Evolutionary conservation across 1,139 yeast species (phyloP), one percentile per base, ranked within the genome.

Genomic region (Kodamaea sp.): DNA sequence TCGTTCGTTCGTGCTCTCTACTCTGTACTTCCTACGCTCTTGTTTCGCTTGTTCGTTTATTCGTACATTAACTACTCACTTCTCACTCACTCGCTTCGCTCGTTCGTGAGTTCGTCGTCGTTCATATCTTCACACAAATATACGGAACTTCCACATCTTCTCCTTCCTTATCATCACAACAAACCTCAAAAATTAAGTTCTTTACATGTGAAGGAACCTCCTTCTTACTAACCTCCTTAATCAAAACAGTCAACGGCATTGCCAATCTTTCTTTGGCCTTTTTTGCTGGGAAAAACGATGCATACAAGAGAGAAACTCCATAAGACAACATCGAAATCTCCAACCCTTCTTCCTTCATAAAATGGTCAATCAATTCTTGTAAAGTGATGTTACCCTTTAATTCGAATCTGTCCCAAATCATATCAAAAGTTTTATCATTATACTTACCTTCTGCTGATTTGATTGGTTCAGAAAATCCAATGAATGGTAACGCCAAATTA

Each of bases 61-160:
- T n/a, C n/a, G n/a, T n/a, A n/a, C n/a, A n/a, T n/a, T n/a, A n/a
- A n/a, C n/a, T n/a, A n/a, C n/a, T n/a, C n/a, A n/a, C n/a, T n/a
- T n/a, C n/a, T n/a, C n/a, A n/a, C n/a, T n/a, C n/a, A n/a, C n/a
- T n/a, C n/a, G n/a, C n/a, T n/a, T n/a, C n/a, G n/a, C n/a, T n/a
- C n/a, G n/a, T n/a, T n/a, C n/a, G n/a, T n/a, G n/a, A n/a, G n/a
- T n/a, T n/a, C n/a, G n/a, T n/a, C n/a, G n/a, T n/a, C n/a, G n/a
- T n/a, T n/a, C n/a, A n/a, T n/a, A n/a, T n/a, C n/a, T n/a, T n/a
- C 43, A 84, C 73, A 44, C 81, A 79, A 43, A 89, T 78, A 58
- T 79, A 88, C 30, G 98, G 98, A 48, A 89, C 88, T 55, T 90
- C 98, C 23, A 89, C 96, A 60, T 94, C 98, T 59, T 92, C 97